Percentiles rank a stretch among this genome's conserved stretches.
Evolutionary conservation across 2,329 filamentous ascomycete species (phyloP).

Genomic region (Pestalotiopsis fici): DNA sequence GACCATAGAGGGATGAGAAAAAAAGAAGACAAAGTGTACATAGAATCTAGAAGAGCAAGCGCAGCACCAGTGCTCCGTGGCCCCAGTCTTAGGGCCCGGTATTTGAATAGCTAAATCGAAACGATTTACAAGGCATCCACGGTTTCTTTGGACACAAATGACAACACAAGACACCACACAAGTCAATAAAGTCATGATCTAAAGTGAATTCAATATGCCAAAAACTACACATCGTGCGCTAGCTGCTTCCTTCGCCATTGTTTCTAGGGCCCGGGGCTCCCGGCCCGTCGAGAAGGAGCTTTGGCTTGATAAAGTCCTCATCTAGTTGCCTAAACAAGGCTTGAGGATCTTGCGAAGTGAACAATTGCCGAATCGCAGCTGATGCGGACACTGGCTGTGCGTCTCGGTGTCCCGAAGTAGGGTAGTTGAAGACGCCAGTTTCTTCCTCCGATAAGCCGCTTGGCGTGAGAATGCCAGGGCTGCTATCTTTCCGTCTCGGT

Average conservation of each 20-base stretch:
- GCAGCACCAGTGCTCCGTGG: neutral
- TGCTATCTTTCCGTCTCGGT: conserved; percentile 38
- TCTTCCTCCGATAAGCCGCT: conserved; percentile 23
- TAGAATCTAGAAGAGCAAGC: conserved; percentile 7
- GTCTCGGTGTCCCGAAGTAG: conserved; percentile 32
- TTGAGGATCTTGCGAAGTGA: conserved; percentile 84
- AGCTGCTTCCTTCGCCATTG: conserved; percentile 26
- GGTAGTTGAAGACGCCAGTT: conserved; percentile 32
- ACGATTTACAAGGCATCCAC: neutral
- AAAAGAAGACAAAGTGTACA: neutral
- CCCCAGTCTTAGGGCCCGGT: neutral
- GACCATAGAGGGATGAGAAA: neutral
- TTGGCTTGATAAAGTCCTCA: conserved; percentile 95
- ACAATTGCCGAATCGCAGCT: conserved; percentile 77
- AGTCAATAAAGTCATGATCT: neutral
- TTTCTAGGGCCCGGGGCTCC: conserved; percentile 16
- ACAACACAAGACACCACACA: neutral
- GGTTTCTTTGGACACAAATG: neutral
- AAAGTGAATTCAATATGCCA: neutral
- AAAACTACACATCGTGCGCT: conserved; percentile 12
- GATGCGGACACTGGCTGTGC: conserved; percentile 64
- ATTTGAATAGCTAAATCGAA: neutral
- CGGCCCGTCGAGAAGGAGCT: conserved; percentile 74
- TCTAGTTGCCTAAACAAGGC: conserved; percentile 91
- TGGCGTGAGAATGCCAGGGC: conserved; percentile 34